Evolutionary conservation across 139 green algal genomes (phyloP), one percentile per base, ranked within the genome.

Genomic region (Coccomyxa sp.): DNA sequence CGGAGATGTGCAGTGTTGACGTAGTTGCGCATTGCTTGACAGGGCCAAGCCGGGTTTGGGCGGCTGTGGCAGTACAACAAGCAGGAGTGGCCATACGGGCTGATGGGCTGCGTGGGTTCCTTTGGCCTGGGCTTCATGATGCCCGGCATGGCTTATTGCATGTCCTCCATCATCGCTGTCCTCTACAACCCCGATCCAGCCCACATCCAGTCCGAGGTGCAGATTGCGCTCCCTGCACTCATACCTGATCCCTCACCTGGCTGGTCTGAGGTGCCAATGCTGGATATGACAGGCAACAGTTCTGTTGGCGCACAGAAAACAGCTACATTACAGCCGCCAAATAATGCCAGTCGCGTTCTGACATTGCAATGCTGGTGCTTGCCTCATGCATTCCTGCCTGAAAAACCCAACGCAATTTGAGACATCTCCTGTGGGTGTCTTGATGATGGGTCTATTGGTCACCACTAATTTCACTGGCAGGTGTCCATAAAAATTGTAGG

Each of bases 71-170:
- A 45, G 18, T 87, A 94, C 45, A 95, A 95, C 82, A 71, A 66
- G 60, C 87, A 89, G 17, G 91, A 96, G 86, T 85, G 86, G 85
- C 77, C 67, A 0, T 90, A 82, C 13, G 82, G 79, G 0, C 13
- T 92, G 0, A 3, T 91, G 0, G 93, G 94, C 71, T 79, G 83
- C 71, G 0, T 90, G 0, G 88, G 87, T 0, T 91, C 87, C 0
- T 82, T 71, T 4, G 87, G 82, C 0, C 81, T 91, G 32, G 94
- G 94, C 18, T 66, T 83, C 16, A 82, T 94, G 60, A 93, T 92
- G 91, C 94, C 94, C 0, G 87, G 79, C 32, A 96, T 96, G 74
- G 84, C 90, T 3, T 88, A 96, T 17, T 81, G 89, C 16, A 85
- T 95, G 27, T 87, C 78, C 58, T 84, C 67, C 67, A 85, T 95